Base-by-base conservation (phyloP, 2,329 filamentous ascomycete genomes). In the Pestalotiopsis sp. region DNA sequence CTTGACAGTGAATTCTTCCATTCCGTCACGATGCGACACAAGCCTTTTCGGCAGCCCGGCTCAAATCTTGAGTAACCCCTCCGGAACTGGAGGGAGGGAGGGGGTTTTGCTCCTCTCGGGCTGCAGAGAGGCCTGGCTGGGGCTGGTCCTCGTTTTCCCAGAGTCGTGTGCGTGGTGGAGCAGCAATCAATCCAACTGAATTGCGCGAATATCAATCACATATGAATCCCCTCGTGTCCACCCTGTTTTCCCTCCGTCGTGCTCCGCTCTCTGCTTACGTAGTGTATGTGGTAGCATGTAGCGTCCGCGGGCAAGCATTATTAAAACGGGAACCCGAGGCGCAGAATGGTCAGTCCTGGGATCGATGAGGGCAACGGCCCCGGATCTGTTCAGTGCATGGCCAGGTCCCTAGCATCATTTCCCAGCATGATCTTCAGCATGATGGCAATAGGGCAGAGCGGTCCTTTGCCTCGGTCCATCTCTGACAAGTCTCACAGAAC, bases 161-260 rank as follows among this genome's bases (percentile, higher is more conserved):
- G 63, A 66, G 63, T 66, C 63, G 63, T 66, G 63, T 66, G 63
- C 63, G 52, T 27, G 39, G 63, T 66, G 41, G 63, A 58, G 49
- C 63, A 36, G 39, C n/a, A 45, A 36, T 52, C 36, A 36, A 64
- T 64, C 61, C 45, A 52, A 52, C 45, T 52, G 45, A n/a, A 64
- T 13, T 64, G 61, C 61, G 41, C 61, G 61, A 64, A 64, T 64
- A 64, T 64, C 45, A n/a, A 64, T 64, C 45, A n/a, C 45, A 52
- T 52, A 52, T 52, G 45, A 23, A 52, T 52, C 45, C 45, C 45
- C 20, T 52, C 17, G 45, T 52, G 45, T 23, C 45, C 45, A 52
- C 45, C 41, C 41, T 49, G 41, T 49, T 49, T 49, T n/a, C n/a
- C 41, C 5, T 52, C 45, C 45, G 31, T 36, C 31, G 45, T 52